Percentiles rank a stretch among this genome's conserved stretches.
Conservation (phyloP, 805 yeast genomes). For the Ogataea nonfermentans region DNA sequence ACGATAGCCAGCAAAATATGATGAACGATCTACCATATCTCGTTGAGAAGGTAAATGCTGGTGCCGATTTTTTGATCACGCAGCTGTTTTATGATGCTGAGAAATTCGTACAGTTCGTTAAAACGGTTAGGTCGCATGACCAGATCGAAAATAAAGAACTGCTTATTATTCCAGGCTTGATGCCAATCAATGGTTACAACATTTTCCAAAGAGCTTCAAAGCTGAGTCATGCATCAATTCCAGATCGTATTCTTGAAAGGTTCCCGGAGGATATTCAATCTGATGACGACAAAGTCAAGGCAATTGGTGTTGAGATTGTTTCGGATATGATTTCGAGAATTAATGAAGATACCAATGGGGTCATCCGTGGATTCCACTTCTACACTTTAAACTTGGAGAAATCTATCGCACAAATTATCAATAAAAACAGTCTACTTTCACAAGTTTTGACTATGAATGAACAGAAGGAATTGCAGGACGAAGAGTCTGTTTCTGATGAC, state of each 20-base stretch:
- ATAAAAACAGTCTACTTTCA: conserved; percentile 53
- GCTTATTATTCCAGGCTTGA: conserved; percentile 79
- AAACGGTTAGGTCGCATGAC: conserved; percentile 39
- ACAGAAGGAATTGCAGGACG: conserved; percentile 33
- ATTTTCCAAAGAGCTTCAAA: conserved; percentile 87
- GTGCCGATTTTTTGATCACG: conserved; percentile 91
- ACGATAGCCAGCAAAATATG: conserved; percentile 61
- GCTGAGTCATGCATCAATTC: conserved; percentile 83
- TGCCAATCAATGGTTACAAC: conserved; percentile 86
- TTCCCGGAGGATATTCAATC: conserved; percentile 57
- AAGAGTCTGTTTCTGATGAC: conserved; percentile 32
- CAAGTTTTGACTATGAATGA: conserved; percentile 42
- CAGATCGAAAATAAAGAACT: conserved; percentile 39
- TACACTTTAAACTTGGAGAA: conserved; percentile 91
- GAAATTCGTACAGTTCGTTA: conserved; percentile 67
- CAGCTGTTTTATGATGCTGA: conserved; percentile 89
- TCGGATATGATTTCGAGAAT: conserved; percentile 61
- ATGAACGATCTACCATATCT: conserved; percentile 72
- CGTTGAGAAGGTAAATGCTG: conserved; percentile 84
- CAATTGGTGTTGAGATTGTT: conserved; percentile 75
- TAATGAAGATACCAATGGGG: conserved; percentile 48
- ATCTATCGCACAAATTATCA: conserved; percentile 82
- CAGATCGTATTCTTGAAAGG: conserved; percentile 47
- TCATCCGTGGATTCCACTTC: conserved; percentile 84
- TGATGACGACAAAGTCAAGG: conserved; percentile 80